phyloP scores from a whole-genome alignment of 2,329 filamentous ascomycete species.

The Monilinia polystroma region DNA sequence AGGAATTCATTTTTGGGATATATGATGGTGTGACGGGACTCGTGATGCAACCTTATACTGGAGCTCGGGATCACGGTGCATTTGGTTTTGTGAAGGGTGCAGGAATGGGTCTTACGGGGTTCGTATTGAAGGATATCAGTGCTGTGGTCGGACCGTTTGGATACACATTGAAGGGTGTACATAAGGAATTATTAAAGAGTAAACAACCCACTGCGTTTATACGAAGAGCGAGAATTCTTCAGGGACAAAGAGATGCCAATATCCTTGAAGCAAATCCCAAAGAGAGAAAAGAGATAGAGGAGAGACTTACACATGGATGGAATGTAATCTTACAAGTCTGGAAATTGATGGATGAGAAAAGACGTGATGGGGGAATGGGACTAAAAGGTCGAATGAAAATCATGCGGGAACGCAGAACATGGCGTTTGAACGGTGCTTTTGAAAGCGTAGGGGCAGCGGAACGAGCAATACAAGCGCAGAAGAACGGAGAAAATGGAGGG shows the following conservation, averaged over 20 bases:
- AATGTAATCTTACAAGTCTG: slow-evolving; percentile 45
- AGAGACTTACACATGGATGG: slow-evolving; percentile 43
- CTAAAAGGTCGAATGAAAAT: slow-evolving; percentile 40
- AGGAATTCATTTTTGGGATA: slow-evolving; percentile 62
- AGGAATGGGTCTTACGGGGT: slow-evolving; percentile 21
- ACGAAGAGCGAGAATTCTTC: slow-evolving; percentile 56
- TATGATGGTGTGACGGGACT: slow-evolving; percentile 66
- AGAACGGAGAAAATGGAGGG: slow-evolving; percentile 41
- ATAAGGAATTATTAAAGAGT: slow-evolving; percentile 56
- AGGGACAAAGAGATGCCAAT: slow-evolving; percentile 52
- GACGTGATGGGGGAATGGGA: slow-evolving; percentile 20
- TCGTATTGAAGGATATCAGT: slow-evolving; percentile 49
- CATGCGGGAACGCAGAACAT: slow-evolving; percentile 44
- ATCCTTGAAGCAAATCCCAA: slow-evolving; percentile 41
- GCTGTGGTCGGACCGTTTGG: slow-evolving; percentile 60
- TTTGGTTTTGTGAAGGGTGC: slow-evolving; percentile 19
- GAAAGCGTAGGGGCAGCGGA: slow-evolving; percentile 50
- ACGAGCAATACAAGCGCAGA: slow-evolving; percentile 48
- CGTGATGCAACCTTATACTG: slow-evolving; percentile 57
- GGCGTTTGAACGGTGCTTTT: slow-evolving; percentile 44
- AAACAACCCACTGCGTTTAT: slow-evolving; percentile 54
- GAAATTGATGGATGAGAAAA: slow-evolving; percentile 42
- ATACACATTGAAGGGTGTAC: slow-evolving; percentile 62
- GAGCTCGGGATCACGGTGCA: slow-evolving; percentile 42
- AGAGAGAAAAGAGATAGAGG: slow-evolving; percentile 36